These are phyloP conservation scores for Arthrocladium fulminans DNA, from an alignment of 2,329 filamentous ascomycete species.

Conservation along the genomic window DNA sequence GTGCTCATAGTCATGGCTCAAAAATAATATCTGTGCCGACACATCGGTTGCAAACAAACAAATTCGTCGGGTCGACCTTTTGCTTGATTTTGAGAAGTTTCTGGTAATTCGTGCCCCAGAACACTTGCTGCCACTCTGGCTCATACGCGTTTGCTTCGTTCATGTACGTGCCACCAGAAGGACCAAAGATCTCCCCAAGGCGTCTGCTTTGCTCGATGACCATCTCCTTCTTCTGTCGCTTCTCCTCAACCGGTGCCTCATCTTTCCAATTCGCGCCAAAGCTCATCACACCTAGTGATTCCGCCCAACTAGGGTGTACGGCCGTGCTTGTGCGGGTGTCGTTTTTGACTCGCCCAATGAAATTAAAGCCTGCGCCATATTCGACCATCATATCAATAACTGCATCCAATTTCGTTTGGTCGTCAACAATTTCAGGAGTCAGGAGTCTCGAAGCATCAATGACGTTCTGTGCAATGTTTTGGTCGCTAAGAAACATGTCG, in stretches of 20 bases:
- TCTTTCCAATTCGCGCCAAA: conserved; percentile 25
- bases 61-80: conserved; percentile 38
- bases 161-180: conserved; percentile 24
- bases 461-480: conserved; percentile 28
- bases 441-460: conserved; percentile 27
- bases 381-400: conserved; percentile 24
- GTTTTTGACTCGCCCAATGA: conserved; percentile 26
- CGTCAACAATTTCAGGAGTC: conserved; percentile 21
- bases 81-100: conserved; percentile 39
- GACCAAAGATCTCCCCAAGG: conserved; percentile 24
- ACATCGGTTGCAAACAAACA: conserved; percentile 44
- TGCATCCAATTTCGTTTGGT: conserved; percentile 18
- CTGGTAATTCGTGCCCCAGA: conserved; percentile 35
- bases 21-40: conserved; percentile 33
- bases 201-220: conserved; percentile 24
- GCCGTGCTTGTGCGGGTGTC: conserved; percentile 25
- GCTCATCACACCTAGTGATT: conserved; percentile 24
- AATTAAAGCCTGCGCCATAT: conserved; percentile 25
- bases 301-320: conserved; percentile 24
- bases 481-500: conserved; percentile 24
- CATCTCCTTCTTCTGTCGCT: conserved; percentile 19
- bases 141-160: conserved; percentile 23
- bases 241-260: conserved; percentile 22
- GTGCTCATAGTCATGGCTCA: too few relatives aligned
- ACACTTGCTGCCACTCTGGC: conserved; percentile 25